Base-by-base conservation (phyloP, 148 eudicot genomes). In the Diospyros kaki region DNA sequence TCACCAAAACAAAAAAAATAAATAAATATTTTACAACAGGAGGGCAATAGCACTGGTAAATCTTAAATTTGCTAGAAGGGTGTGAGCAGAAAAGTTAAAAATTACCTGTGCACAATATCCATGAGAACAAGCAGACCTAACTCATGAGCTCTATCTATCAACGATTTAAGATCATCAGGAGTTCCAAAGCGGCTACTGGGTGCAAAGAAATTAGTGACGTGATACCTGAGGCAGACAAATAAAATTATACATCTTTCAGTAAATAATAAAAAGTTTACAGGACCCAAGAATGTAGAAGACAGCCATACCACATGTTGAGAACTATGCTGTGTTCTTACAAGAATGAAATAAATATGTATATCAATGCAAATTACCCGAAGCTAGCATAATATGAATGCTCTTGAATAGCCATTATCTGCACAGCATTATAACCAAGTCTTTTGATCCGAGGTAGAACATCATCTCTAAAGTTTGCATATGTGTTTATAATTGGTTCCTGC, bases 151-250 rank as follows among this genome's bases (percentile, higher is more conserved):
- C 78, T 93, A 82, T 95, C 99, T 72, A 95, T 93, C 85, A 95
- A 75, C 75, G 99, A 95, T 78, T 95, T 95, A 9, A 95, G 94
- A 73, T 95, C 99, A 73, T 95, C 99, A 13, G 99, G 99, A 75
- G 97, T 91, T 65, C 99, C 99, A 87, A 84, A 95, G 66, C 98
- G 99, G 77, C 99, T 95, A 84, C 98, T 93, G 68, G 99, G 99
- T 74, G 99, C 98, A 88, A 91, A 95, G 83, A 95, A 95, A 72
- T 95, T 95, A 9, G 99, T 93, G 73, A 95, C 98, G 59, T 95
- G 99, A 82, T 95, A 95, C 85, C 99, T 95, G 78, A 58, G 48
- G 75, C 76, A 83, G 44, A 66, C n/a, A 78, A 66, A 64, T 53
- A 51, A 53, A 73, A 60, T 59, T 18, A 53, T 68, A 53, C 74